Conservation (phyloP, 345 rosid genomes). For the Eutrema japonicum region DNA sequence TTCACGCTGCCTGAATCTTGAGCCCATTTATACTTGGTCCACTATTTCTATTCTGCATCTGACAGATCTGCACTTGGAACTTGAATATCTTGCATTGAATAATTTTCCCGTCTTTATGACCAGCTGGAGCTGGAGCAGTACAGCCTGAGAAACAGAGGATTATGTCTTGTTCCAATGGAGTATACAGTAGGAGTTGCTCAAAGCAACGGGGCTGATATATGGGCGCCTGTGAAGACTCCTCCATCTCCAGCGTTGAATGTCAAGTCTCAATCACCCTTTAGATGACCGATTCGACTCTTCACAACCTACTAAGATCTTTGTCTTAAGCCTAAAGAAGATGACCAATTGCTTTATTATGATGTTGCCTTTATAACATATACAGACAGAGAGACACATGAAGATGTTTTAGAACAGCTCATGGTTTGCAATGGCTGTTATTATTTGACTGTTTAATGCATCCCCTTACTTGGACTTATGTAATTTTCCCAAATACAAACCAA, state of each 20-base stretch:
- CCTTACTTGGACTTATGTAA: conserved; percentile 25
- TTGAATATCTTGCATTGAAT: conserved; percentile 8
- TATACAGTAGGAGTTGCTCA: conserved; percentile 72
- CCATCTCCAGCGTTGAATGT: conserved; percentile 57
- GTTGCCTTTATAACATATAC: conserved; percentile 29
- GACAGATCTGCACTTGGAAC: not conserved
- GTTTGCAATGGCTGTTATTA: conserved; percentile 26
- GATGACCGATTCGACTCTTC: conserved; percentile 32
- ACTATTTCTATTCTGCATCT: not conserved
- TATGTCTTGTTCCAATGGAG: conserved; percentile 85
- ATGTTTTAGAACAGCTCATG: conserved; percentile 28
- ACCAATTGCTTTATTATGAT: conserved; percentile 19
- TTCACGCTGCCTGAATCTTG: no score
- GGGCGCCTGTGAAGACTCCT: conserved; percentile 90
- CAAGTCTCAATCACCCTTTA: conserved; percentile 44
- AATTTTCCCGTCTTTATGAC: conserved; percentile 11
- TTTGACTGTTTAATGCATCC: conserved; percentile 25
- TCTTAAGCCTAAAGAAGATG: conserved; percentile 18
- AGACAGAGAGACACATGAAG: conserved; percentile 5
- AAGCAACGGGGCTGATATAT: conserved; percentile 94
- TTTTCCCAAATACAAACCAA: conserved; percentile 6
- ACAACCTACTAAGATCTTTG: conserved; percentile 31
- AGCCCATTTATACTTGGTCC: conserved; percentile 5
- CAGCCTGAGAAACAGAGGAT: conserved; percentile 72
- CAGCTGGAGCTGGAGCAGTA: conserved; percentile 59